These are phyloP conservation scores for Cladorrhinum sp. DNA, from an alignment of 2,329 filamentous ascomycete genomes.

Conservation along the genomic window DNA sequence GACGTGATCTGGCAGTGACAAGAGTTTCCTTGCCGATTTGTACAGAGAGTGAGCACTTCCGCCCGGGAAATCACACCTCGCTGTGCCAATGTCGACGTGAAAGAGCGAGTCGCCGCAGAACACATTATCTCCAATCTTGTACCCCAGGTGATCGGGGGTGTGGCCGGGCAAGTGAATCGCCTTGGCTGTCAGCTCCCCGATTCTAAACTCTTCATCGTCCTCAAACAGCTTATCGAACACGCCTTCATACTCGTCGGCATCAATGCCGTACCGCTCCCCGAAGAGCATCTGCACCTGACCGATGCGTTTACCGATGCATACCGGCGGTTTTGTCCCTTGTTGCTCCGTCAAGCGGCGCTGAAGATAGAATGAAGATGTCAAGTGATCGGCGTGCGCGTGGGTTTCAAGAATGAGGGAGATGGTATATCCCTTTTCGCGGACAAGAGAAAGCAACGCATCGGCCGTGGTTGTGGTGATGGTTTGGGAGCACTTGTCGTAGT, in stretches of 20 bases:
- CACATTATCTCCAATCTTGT: constrained; percentile 50
- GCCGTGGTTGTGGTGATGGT: constrained; percentile 50
- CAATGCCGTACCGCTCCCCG: constrained; percentile 46
- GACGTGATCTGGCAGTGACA: constrained; percentile 41
- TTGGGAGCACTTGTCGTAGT: constrained; percentile 46
- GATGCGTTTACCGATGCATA: constrained; percentile 58
- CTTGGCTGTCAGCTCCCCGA: constrained; percentile 45
- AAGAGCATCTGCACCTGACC: constrained; percentile 49
- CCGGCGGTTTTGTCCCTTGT: constrained; percentile 38
- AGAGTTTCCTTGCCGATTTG: constrained; percentile 41
- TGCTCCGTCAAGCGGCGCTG: constrained; percentile 40
- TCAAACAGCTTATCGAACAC: constrained; percentile 54
- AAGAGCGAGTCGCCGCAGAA: constrained; percentile 56
- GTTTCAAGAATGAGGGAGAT: constrained; percentile 58
- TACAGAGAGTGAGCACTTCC: constrained; percentile 45
- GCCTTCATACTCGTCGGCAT: constrained; percentile 38
- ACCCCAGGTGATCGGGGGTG: constrained; percentile 60
- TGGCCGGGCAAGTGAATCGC: constrained; percentile 59
- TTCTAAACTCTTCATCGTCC: constrained; percentile 50
- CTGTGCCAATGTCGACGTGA: constrained; percentile 50
- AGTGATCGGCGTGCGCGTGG: constrained; percentile 59
- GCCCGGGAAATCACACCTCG: constrained; percentile 54
- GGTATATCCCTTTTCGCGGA: constrained; percentile 44
- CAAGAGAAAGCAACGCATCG: constrained; percentile 46
- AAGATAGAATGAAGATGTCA: constrained; percentile 58